Percentiles rank a stretch among this genome's conserved stretches.
Conservation (phyloP, 1,284 basidiomycete species). For the Ceratobasidium sp. region DNA sequence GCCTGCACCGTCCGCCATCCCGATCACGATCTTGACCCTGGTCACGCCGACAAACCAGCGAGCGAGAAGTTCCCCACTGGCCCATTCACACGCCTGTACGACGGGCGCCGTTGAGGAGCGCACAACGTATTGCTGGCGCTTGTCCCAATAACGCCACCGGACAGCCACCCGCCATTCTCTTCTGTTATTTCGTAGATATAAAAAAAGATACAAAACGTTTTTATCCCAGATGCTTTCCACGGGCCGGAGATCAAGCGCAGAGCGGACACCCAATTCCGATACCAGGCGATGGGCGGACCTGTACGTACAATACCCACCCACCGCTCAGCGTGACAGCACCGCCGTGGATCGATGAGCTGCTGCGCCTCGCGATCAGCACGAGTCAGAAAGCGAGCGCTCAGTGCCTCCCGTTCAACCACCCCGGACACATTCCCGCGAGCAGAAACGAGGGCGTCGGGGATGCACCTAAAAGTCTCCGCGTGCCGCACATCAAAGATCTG, state of each 20-base stretch:
- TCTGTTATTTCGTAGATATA: too few relatives aligned
- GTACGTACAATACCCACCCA: not conserved
- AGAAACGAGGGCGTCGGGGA: not conserved
- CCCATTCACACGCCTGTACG: slow-evolving; percentile 2
- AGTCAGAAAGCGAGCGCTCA: not conserved
- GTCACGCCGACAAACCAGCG: slow-evolving; percentile 15
- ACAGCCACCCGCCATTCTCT: not conserved
- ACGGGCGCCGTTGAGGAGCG: not conserved
- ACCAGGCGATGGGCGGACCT: not conserved
- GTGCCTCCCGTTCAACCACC: not conserved
- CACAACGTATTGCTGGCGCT: not conserved
- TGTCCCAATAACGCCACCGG: not conserved
- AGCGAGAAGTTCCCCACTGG: too few relatives aligned
- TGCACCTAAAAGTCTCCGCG: not conserved
- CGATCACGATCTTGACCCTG: slow-evolving; percentile 12
- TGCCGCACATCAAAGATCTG: not conserved
- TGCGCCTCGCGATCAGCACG: not conserved
- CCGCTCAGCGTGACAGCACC: not conserved
- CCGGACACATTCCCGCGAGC: not conserved
- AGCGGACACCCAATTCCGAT: not conserved
- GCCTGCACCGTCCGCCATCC: slow-evolving; percentile 3
- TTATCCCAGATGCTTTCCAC: too few relatives aligned
- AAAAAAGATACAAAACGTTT: too few relatives aligned
- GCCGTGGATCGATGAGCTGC: not conserved
- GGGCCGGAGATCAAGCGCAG: too few relatives aligned